Base-by-base conservation (phyloP, 148 eudicot species). In the Dysphania ambrosioides region DNA sequence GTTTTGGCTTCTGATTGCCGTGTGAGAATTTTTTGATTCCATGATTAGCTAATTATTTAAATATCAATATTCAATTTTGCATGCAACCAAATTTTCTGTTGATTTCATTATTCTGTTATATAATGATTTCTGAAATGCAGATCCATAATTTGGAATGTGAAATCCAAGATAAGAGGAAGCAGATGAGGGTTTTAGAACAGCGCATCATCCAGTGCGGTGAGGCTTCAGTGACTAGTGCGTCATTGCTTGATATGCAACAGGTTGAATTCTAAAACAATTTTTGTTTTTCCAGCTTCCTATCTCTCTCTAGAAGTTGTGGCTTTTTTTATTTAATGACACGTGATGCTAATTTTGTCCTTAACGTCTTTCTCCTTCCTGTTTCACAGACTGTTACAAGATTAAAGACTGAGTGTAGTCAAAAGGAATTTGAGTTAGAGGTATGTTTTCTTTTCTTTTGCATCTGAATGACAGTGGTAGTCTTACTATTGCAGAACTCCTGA, bases 361-460 rank as follows among this genome's bases (percentile, higher is more conserved):
- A 23, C 4, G 8, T 57, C 58, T 32, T 40, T 77, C 66, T 47
- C 10, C 34, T 69, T 72, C 35, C 68, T 60, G 13, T 74, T n/a
- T 72, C 42, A 81, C 89, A 95, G 99, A 87, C 89, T 21, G 82
- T 90, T 81, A 81, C 75, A 84, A 87, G 87, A 80, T 84, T 95
- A 80, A 92, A 79, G 90, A 80, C 94, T 10, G 96, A 92, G 74
- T 95, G 97, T 75, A 89, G 86, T 75, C 94, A 95, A 80, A 92
- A 83, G 83, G 89, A 82, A 55, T 95, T 95, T 84, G 97, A 95
- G 85, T 86, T 95, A 23, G 99, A 95, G 97, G 99, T 95, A 32
- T 42, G 84, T 76, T 34, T 40, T 4, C 47, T 62, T 30, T 38
- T 1, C 57, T 16, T 49, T 44, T 65, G 15, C 35, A 34, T 26